phyloP scores from a whole-genome alignment of 441 rosid genomes.

The Syzygium syzygioides region DNA sequence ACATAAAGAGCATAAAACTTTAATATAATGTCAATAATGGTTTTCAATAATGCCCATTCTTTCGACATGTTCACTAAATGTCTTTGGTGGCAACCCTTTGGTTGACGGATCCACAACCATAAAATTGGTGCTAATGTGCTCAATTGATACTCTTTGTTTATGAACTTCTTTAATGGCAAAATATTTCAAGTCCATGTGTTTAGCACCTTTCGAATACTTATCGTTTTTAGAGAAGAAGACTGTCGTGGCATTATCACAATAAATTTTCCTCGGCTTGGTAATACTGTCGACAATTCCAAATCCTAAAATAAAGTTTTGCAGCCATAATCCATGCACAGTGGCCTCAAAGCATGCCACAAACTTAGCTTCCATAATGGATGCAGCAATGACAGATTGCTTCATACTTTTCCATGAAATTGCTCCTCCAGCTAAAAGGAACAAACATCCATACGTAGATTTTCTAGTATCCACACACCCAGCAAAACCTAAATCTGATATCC shows the following conservation, averaged over 20 bases:
- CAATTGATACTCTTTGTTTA: neutral
- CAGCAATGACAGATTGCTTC: neutral
- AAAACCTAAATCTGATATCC: neutral
- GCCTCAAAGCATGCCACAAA: neutral
- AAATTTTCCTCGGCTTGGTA: neutral
- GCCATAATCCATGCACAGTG: neutral
- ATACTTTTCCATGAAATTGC: neutral
- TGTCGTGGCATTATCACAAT: neutral
- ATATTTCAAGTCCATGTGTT: neutral
- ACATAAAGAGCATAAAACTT: neutral
- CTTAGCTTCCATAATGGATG: neutral
- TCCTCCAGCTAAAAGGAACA: neutral
- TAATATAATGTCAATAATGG: neutral
- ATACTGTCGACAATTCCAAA: neutral
- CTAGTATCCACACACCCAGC: neutral
- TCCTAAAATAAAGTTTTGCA: neutral
- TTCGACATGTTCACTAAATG: neutral
- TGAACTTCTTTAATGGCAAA: neutral
- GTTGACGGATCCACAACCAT: neutral
- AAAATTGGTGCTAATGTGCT: neutral
- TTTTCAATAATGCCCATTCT: neutral
- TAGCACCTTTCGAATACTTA: neutral
- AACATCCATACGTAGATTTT: neutral
- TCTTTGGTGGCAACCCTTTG: neutral
- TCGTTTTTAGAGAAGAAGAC: neutral